Evolutionary conservation across 116 monocot species (phyloP).

Genomic region (Posidonia oceanica): DNA sequence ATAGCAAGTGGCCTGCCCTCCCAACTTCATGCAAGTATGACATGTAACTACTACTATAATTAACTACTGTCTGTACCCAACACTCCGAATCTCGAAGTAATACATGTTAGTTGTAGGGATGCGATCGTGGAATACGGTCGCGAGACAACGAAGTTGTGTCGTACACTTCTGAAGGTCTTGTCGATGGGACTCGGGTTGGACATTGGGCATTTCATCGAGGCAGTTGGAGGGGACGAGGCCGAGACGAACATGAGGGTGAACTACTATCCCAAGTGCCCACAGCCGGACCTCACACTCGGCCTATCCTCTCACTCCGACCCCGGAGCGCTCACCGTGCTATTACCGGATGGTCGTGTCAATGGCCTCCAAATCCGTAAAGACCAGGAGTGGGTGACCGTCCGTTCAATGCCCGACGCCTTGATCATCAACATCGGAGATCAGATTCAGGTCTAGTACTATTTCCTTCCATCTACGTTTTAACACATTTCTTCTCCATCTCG

Average conservation of each 20-base stretch:
- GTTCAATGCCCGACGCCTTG: constrained; percentile 23
- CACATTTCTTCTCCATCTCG: neutral
- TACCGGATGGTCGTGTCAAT: constrained; percentile 30
- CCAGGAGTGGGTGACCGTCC: constrained; percentile 33
- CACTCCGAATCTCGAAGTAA: no score
- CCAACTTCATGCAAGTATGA: constrained; percentile 32
- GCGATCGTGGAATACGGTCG: constrained; percentile 46
- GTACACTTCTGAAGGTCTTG: constrained; percentile 24
- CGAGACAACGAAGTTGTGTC: constrained; percentile 20
- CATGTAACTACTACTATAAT: neutral
- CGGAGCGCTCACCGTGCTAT: constrained; percentile 39
- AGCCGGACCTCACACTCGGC: constrained; percentile 56
- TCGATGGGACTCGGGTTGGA: constrained; percentile 46
- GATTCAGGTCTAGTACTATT: constrained; percentile 25
- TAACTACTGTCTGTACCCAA: neutral
- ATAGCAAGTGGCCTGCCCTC: constrained; percentile 40
- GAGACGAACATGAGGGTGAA: constrained; percentile 26
- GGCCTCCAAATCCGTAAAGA: constrained; percentile 40
- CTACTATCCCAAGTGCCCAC: constrained; percentile 59
- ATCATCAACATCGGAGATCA: constrained; percentile 58
- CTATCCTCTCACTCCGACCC: constrained; percentile 55
- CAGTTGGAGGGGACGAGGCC: constrained; percentile 22
- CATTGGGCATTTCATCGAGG: constrained; percentile 8
- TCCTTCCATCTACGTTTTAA: no score
- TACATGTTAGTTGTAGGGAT: constrained; percentile 21